A percentile compares a stretch with the other conserved stretches of the same genome.
Conservation (phyloP, 345 rosid species). For the Adansonia digitata region DNA sequence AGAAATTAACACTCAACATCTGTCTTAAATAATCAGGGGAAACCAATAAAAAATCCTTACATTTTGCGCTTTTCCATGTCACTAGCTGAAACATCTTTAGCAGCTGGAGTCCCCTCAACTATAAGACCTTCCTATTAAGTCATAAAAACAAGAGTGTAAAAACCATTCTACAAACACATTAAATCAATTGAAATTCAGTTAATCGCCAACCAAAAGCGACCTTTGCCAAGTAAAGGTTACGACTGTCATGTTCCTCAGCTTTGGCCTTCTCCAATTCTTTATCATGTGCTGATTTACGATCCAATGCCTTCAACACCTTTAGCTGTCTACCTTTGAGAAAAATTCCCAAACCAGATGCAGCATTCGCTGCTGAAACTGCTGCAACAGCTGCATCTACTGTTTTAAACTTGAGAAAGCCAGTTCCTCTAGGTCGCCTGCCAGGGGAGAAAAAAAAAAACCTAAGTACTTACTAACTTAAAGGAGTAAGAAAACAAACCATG, state of each 20-base stretch:
- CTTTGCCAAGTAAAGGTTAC: conserved; percentile 85
- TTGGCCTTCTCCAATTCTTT: conserved; percentile 70
- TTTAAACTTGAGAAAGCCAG: conserved; percentile 87
- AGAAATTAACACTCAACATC: not conserved
- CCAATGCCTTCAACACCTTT: conserved; percentile 69
- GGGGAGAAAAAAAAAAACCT: conserved; percentile 15
- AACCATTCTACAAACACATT: not conserved
- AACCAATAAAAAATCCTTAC: conserved; percentile 28
- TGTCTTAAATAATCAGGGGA: not conserved
- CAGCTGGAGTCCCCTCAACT: conserved; percentile 82
- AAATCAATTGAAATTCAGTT: not conserved
- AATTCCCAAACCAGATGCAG: conserved; percentile 63
- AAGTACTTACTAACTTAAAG: not conserved
- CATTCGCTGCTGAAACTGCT: conserved; percentile 67
- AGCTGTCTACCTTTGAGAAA: conserved; percentile 79
- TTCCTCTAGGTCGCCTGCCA: conserved; percentile 85
- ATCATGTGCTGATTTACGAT: conserved; percentile 68
- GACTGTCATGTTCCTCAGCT: conserved; percentile 62
- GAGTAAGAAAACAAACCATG: conserved; percentile 1
- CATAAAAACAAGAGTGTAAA: not conserved
- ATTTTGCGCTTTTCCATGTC: conserved; percentile 67
- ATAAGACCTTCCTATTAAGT: conserved; percentile 77
- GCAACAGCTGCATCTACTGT: conserved; percentile 59
- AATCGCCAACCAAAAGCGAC: conserved; percentile 28
- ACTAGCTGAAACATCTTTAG: conserved; percentile 75